Evolutionary conservation across 768 basidiomycete species (phyloP).

Genomic region (Lyophyllum semitale): DNA sequence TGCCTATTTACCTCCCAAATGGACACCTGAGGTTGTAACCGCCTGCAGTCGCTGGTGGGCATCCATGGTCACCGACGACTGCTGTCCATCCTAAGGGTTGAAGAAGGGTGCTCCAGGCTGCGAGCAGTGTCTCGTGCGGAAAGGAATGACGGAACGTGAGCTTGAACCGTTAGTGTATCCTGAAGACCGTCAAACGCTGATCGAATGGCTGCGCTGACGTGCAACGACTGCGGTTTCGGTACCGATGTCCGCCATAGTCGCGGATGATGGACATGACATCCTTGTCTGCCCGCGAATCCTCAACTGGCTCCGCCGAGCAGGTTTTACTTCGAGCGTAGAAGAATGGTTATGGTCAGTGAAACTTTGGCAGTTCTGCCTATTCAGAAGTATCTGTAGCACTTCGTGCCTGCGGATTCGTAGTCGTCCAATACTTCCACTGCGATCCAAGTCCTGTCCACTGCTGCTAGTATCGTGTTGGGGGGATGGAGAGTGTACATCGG

Average conservation of each 20-base stretch:
- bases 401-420: constrained; percentile 56
- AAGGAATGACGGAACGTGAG: constrained; percentile 4
- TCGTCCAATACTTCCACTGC: constrained; percentile 8
- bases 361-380: constrained; percentile 40
- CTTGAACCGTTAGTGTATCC: neutral
- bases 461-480: neutral
- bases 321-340: neutral
- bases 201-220: constrained; percentile 16
- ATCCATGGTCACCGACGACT: constrained; percentile 38
- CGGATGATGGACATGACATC: constrained; percentile 43
- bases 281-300: constrained; percentile 25
- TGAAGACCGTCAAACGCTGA: constrained; percentile 4
- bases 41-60: constrained; percentile 74
- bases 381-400: constrained; percentile 49
- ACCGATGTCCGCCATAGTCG: constrained; percentile 43
- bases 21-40: constrained; percentile 67
- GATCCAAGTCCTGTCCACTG: neutral
- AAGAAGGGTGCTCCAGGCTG: constrained; percentile 7
- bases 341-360: constrained; percentile 21
- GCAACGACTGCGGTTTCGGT: constrained; percentile 53
- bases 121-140: neutral
- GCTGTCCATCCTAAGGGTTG: constrained; percentile 33
- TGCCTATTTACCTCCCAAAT: constrained; percentile 78
- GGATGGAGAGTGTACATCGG: constrained; percentile 9
- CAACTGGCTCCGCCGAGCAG: neutral